These are phyloP conservation scores for Neonectria coccinea DNA, from an alignment of 2,329 filamentous ascomycete genomes.

Conservation along the genomic window DNA sequence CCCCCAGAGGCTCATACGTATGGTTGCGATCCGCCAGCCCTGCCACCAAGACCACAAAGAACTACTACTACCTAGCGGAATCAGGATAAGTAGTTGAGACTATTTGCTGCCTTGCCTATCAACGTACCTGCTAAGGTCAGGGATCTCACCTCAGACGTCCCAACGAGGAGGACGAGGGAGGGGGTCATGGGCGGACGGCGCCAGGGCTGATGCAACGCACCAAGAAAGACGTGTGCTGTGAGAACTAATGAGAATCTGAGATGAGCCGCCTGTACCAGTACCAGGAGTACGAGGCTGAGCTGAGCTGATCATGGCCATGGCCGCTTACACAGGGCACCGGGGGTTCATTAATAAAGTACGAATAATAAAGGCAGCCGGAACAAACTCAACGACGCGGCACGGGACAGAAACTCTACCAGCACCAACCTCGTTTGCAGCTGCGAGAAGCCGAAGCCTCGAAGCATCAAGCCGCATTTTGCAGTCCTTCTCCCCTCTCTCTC, in stretches of 20 bases:
- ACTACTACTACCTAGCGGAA: not conserved
- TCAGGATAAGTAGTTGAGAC: not conserved
- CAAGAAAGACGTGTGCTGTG: not conserved
- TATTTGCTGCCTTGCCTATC: not conserved
- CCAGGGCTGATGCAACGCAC: slow-evolving; percentile 22
- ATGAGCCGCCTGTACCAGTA: slow-evolving; percentile 1
- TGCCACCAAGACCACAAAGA: not conserved
- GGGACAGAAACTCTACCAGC: not conserved
- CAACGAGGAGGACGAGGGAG: not conserved
- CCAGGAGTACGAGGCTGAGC: slow-evolving; percentile 10
- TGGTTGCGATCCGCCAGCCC: slow-evolving; percentile 3
- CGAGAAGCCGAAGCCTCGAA: not conserved
- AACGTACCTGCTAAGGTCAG: not conserved
- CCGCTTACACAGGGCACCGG: slow-evolving; percentile 10
- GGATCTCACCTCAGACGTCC: slow-evolving; percentile 17
- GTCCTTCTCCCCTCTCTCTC: not conserved
- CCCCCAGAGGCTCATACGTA: too few species aligned
- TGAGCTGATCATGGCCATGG: slow-evolving; percentile 27
- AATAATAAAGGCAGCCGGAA: not conserved
- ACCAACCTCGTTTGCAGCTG: slow-evolving; percentile 5
- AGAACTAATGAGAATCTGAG: slow-evolving; percentile 18
- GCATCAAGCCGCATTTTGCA: not conserved
- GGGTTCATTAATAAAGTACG: not conserved
- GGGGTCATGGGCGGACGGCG: slow-evolving; percentile 25
- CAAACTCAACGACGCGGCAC: slow-evolving; percentile 3